Evolutionary conservation across 2,329 filamentous ascomycete species (phyloP).

Genomic region (Sarocladium strictum): DNA sequence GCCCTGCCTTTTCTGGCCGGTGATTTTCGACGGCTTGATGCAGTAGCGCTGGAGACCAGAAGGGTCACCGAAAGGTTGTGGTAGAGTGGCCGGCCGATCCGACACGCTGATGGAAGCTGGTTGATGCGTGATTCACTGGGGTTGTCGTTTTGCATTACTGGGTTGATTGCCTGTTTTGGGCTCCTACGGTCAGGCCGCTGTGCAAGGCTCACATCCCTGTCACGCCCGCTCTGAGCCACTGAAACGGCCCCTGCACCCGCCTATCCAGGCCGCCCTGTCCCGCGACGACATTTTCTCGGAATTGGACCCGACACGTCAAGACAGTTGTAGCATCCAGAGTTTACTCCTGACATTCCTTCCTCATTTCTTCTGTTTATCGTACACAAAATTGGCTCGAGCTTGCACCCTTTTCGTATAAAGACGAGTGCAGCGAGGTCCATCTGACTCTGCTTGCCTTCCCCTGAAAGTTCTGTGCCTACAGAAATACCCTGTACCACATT

Average conservation of each 20-base stretch:
- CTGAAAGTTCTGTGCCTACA: background rate
- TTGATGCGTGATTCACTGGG: background rate
- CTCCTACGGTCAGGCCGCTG: constrained; percentile 2
- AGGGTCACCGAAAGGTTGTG: background rate
- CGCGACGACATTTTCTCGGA: constrained; percentile 4
- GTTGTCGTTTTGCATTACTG: background rate
- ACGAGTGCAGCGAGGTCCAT: background rate
- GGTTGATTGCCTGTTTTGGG: background rate
- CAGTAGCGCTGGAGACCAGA: background rate
- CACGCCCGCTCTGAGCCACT: background rate
- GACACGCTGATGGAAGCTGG: background rate
- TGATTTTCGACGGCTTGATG: background rate
- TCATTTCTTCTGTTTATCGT: background rate
- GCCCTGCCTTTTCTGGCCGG: background rate
- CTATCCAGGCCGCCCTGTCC: background rate
- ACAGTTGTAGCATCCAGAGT: background rate
- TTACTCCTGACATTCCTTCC: background rate
- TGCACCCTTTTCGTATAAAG: background rate
- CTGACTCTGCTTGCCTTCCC: background rate
- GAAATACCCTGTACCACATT: background rate
- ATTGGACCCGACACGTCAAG: background rate
- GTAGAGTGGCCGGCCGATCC: background rate
- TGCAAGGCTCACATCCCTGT: background rate
- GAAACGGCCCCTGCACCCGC: background rate
- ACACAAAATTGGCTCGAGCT: background rate